Conservation (phyloP, 441 rosid genomes). For the Hypseocharis bilobata region DNA sequence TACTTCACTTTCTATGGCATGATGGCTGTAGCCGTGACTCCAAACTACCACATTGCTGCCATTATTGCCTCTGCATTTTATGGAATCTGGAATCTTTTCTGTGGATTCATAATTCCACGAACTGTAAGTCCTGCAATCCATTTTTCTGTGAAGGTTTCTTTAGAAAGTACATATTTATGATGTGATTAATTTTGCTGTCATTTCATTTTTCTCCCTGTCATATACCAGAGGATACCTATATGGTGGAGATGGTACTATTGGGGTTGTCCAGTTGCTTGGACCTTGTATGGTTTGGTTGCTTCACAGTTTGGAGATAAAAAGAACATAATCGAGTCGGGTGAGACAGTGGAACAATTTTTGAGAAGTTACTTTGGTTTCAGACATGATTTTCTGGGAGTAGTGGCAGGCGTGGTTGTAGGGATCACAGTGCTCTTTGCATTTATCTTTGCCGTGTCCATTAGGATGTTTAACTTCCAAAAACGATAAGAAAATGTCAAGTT, state of each 20-base stretch:
- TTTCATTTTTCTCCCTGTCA: too few relatives aligned
- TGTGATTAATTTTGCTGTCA: too few relatives aligned
- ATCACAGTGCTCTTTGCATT: conserved; percentile 42
- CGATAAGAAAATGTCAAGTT: conserved; percentile 22
- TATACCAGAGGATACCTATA: conserved; percentile 55
- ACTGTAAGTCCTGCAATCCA: conserved; percentile 25
- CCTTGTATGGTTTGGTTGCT: conserved; percentile 56
- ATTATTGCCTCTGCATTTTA: conserved; percentile 36
- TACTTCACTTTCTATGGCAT: conserved; percentile 54
- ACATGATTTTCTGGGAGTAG: conserved; percentile 41
- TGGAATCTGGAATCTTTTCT: conserved; percentile 47
- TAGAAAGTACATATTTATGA: too few relatives aligned
- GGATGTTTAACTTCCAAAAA: conserved; percentile 59
- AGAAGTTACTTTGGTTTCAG: conserved; percentile 44
- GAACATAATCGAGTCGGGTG: conserved; percentile 35
- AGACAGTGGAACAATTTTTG: conserved; percentile 45
- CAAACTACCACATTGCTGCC: conserved; percentile 46
- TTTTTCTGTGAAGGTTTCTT: too few relatives aligned
- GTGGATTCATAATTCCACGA: conserved; percentile 48
- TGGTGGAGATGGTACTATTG: conserved; percentile 94
- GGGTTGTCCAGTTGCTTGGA: conserved; percentile 62
- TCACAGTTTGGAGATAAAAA: conserved; percentile 65
- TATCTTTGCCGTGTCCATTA: conserved; percentile 59
- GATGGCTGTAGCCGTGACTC: conserved; percentile 53
- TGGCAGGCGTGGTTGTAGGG: conserved; percentile 26